These are phyloP conservation scores for Plasmodium relictum DNA, from an alignment of 169 alveolate genomes.

Conservation along the genomic window DNA sequence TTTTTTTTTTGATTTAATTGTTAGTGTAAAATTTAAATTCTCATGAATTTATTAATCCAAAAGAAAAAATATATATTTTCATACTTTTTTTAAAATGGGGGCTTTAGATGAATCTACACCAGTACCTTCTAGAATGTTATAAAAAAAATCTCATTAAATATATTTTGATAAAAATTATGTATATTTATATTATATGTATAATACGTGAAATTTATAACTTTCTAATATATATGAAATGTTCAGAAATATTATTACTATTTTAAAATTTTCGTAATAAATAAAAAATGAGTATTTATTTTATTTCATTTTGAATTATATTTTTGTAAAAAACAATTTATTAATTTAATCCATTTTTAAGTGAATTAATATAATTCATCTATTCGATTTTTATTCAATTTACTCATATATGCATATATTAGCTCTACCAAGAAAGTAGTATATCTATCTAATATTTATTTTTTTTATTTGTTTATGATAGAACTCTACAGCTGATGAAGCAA, in stretches of 20 bases:
- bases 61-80: constrained; percentile 7
- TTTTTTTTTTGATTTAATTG: constrained; percentile 11
- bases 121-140: constrained; percentile 76
- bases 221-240: no score
- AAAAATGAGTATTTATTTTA: no score
- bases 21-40: constrained; percentile 14
- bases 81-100: constrained; percentile 46
- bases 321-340: neutral
- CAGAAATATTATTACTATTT: no score
- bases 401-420: neutral
- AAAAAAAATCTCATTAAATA: neutral
- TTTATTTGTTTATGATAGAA: constrained; percentile 77
- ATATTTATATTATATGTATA: neutral
- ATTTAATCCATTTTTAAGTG: no score
- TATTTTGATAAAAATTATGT: neutral
- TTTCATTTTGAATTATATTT: neutral
- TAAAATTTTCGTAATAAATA: no score
- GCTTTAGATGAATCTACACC: constrained; percentile 78
- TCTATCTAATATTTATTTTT: neutral
- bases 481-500: constrained; percentile 88
- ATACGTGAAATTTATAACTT: neutral
- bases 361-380: no score
- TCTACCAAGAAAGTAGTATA: neutral
- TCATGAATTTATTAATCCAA: constrained; percentile 9
- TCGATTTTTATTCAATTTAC: neutral